Conservation (phyloP, 1,284 basidiomycete genomes). For the Heimioporus punctisporus region DNA sequence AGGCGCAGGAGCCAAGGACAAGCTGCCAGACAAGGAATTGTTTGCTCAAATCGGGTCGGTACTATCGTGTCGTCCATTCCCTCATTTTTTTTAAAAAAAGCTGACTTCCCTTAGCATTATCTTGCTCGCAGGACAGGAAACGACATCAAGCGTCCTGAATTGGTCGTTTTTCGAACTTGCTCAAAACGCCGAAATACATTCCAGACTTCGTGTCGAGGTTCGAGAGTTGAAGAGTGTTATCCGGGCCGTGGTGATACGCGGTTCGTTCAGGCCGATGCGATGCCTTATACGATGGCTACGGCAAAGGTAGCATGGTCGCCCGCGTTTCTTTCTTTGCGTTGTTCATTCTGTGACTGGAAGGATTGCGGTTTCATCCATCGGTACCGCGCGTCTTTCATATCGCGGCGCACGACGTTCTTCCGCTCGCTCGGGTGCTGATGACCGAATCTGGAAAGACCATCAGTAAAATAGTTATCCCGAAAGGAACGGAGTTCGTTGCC, state of each 20-base stretch:
- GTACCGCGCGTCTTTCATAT: constrained; percentile 36
- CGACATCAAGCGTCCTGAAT: constrained; percentile 44
- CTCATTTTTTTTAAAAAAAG: background rate
- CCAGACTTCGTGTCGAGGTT: constrained; percentile 43
- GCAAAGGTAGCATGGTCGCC: constrained; percentile 43
- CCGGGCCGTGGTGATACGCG: constrained; percentile 40
- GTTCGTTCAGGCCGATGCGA: constrained; percentile 44
- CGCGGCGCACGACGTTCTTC: constrained; percentile 41
- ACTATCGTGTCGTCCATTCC: background rate
- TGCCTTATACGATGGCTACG: constrained; percentile 52
- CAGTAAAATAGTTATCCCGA: constrained; percentile 29
- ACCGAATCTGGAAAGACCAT: constrained; percentile 33
- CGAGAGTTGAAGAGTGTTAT: constrained; percentile 34
- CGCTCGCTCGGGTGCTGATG: constrained; percentile 42
- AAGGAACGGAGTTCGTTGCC: constrained; percentile 35
- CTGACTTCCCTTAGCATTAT: constrained; percentile 41
- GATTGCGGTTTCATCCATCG: constrained; percentile 38
- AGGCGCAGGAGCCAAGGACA: constrained; percentile 45
- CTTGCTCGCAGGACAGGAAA: constrained; percentile 53
- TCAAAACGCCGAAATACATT: constrained; percentile 38
- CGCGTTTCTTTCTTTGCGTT: background rate
- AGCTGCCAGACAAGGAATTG: constrained; percentile 52
- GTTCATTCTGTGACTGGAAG: constrained; percentile 30
- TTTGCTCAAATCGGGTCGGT: constrained; percentile 53
- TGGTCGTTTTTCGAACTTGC: constrained; percentile 47